Base-by-base conservation (phyloP, 2,329 filamentous ascomycete species). In the Fusarium poae region DNA sequence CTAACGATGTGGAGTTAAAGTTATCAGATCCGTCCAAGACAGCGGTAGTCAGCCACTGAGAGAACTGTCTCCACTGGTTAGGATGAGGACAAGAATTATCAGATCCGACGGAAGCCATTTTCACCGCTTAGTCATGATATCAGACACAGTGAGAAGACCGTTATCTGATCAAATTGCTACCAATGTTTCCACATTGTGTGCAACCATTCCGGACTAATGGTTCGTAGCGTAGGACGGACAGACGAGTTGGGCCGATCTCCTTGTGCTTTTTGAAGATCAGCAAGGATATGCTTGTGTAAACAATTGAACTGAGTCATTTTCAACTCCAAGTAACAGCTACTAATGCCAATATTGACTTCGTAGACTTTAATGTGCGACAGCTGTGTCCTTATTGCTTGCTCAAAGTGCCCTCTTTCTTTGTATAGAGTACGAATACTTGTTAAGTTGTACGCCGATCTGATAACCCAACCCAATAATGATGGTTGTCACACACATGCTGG, bases 11-110 rank as follows among this genome's bases (percentile, higher is more conserved):
- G 73, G 72, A 74, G 71, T 66, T 74, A 65, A 67, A 73, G 74
- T 76, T 76, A 76, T 76, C 74, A 75, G 74, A 76, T 76, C 74
- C 68, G 71, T 68, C 52, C 59, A 65, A 40, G 29, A 54, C 51
- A 50, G 42, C 42, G 12, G 39, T 32, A 39, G 20, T 32, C 56
- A 70, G 64, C 57, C 66, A 73, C 67, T 44, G 45, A 52, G 42
- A 40, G 40, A 27, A 53, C n/a, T 27, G 53, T 46, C 52, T 58
- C 42, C 23, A 44, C 48, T 16, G 48, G 48, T 20, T 23, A 21
- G 23, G 20, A 35, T 21, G 48, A 40, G 34, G 21, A 51, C 23
- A 40, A 56, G 10, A 46, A 27, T 62, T 62, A 62, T 35, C 57
- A 62, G 57, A 62, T 62, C 40, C 30, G 29, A 21, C 57, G 57